Evolutionary conservation across 2,329 filamentous ascomycete genomes (phyloP).

Genomic region (Paraphaeosphaeria minitans): DNA sequence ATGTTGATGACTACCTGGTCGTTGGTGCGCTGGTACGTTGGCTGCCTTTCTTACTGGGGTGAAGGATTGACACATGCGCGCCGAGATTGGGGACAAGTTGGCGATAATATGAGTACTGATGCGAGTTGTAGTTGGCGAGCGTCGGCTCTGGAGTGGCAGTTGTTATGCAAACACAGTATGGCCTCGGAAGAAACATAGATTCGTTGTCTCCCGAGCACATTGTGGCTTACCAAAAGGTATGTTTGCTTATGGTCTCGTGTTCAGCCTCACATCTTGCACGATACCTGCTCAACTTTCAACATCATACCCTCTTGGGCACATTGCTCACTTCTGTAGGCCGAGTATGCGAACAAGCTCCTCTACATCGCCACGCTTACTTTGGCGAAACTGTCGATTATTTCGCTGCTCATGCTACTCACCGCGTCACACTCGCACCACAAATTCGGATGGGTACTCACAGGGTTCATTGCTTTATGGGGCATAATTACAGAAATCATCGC

Average conservation of each 20-base stretch:
- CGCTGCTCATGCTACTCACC: slow-evolving; percentile 41
- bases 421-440: slow-evolving; percentile 37
- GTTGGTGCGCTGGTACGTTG: slow-evolving; percentile 38
- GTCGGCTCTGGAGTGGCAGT: slow-evolving; percentile 42
- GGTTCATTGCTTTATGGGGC: slow-evolving; percentile 40
- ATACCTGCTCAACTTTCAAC: not conserved
- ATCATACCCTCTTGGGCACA: not conserved
- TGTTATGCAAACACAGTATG: slow-evolving; percentile 36
- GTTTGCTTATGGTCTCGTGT: slow-evolving; percentile 9
- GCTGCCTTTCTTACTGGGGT: not conserved
- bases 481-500: slow-evolving; percentile 32
- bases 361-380: slow-evolving; percentile 42
- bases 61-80: not conserved
- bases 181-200: slow-evolving; percentile 35
- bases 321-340: slow-evolving; percentile 27
- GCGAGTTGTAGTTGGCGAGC: slow-evolving; percentile 28
- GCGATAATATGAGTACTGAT: slow-evolving; percentile 13
- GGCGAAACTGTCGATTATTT: slow-evolving; percentile 44
- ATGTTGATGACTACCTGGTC: slow-evolving; percentile 44
- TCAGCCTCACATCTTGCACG: slow-evolving; percentile 4
- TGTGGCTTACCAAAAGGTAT: slow-evolving; percentile 39
- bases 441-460: slow-evolving; percentile 31
- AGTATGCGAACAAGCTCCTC: slow-evolving; percentile 43
- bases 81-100: not conserved
- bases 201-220: slow-evolving; percentile 26